A percentile compares a stretch with the other conserved stretches of the same genome.
phyloP scores from a whole-genome alignment of 352 stramenopile genomes.

The Globisporangium lucens region DNA sequence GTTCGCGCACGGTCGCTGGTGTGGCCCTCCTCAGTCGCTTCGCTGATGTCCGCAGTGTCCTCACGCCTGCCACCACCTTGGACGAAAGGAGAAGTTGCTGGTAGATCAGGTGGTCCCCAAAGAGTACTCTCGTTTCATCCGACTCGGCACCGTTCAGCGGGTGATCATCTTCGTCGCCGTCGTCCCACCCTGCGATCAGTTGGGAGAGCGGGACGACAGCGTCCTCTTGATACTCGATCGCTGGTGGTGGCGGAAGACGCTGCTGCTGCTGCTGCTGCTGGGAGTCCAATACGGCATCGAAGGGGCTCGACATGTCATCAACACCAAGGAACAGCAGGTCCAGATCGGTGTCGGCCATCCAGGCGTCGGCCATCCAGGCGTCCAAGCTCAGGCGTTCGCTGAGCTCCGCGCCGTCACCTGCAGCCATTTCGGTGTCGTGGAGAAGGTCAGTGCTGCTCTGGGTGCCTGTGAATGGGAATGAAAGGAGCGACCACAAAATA shows the following conservation, averaged over 20 bases:
- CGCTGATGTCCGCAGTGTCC: neutral
- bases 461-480: too few species aligned
- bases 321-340: neutral
- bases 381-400: neutral
- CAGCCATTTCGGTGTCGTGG: neutral
- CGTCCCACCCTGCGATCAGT: neutral
- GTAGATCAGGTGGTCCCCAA: neutral
- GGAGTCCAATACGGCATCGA: neutral
- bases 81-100: neutral
- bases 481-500: too few species aligned
- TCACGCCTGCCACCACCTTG: too few species aligned
- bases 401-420: neutral
- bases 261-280: neutral
- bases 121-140: neutral
- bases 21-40: neutral
- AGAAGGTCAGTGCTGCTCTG: too few species aligned
- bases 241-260: neutral
- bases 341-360: neutral
- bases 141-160: neutral
- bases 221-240: neutral
- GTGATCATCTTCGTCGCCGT: neutral
- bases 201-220: neutral
- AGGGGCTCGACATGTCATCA: neutral
- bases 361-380: neutral
- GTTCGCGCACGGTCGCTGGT: too few species aligned